Base-by-base conservation (phyloP, 768 basidiomycete genomes). In the Bullera alba region DNA sequence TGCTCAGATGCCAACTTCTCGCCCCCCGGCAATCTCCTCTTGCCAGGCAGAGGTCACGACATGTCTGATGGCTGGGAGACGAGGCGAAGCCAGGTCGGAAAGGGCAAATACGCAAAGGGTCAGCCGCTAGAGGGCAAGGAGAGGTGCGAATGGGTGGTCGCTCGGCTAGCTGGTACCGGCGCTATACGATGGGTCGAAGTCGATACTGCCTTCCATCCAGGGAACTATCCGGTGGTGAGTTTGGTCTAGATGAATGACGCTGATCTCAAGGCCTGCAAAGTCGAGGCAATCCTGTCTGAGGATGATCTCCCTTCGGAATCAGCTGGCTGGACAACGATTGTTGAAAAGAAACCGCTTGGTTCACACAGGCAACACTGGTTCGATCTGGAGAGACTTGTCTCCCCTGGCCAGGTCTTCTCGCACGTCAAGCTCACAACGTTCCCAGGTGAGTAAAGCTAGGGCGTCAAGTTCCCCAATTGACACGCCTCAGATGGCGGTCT, bases 1-100 rank as follows among this genome's bases (percentile, higher is more conserved):
- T 84, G 83, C 19, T 93, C 89, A 36, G 89, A 99, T 74, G 90
- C 96, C 67, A 93, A 99, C 75, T 99, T 87, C 61, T 92, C 91
- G 19, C 80, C 86, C 8, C 93, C 91, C 3, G 80, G 83, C 3
- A 97, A 99, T 71, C 75, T 99, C 53, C 81, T 96, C 41, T 76
- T 95, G 32, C 92, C 93, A 1, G 93, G 93, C 25, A 75, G 92
- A 71, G 93, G 84, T 2, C 27, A 58, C 67, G 85, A 93, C 63
- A 99, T 99, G 90, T 83, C 91, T 4, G 92, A 95, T 66, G 95
- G 95, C 3, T 99, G 95, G 95, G 95, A 99, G 74, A 97, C 93
- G 2, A 89, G 86, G 69, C 79, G 95, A 54, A 92, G 86, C 63
- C 78, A 65, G 38, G 43, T 51, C 87, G 46, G 77, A 75, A 36